Evolutionary conservation across 176 grass and related monocot genomes (phyloP).

Genomic region (Oryza glumipatula): DNA sequence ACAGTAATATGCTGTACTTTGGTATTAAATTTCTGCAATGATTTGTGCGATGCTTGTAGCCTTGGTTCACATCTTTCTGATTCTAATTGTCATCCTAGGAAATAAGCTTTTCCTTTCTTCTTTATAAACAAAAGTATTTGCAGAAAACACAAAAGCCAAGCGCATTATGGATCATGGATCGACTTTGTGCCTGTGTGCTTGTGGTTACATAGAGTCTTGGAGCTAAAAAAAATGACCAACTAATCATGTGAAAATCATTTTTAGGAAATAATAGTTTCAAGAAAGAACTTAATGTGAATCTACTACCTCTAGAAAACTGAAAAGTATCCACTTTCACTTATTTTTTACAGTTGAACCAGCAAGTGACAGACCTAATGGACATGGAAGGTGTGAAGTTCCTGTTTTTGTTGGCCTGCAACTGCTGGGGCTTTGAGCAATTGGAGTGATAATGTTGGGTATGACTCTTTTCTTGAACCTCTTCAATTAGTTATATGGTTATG

Average conservation of each 20-base stretch:
- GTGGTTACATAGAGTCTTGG: neutral
- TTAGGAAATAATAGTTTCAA: neutral
- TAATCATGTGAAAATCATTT: neutral
- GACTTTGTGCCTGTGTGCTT: neutral
- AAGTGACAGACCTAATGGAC: neutral
- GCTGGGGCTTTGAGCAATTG: conserved; percentile 4
- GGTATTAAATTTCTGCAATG: neutral
- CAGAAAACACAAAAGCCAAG: conserved; percentile 5
- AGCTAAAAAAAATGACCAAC: conserved; percentile 1
- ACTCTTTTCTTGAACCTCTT: neutral
- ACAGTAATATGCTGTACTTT: neutral
- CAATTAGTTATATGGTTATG: conserved; percentile 7
- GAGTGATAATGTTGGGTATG: neutral
- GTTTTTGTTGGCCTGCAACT: neutral
- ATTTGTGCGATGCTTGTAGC: neutral
- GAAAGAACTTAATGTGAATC: conserved; percentile 6
- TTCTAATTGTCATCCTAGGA: neutral
- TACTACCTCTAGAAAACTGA: neutral
- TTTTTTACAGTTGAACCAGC: conserved; percentile 9
- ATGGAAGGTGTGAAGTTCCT: conserved; percentile 10
- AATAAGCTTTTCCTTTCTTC: neutral
- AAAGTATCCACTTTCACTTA: neutral
- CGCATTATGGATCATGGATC: neutral
- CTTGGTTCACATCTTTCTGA: neutral
- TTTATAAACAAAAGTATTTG: neutral